These are phyloP conservation scores for Cylindrotheca fusiformis DNA, from an alignment of 108 stramenopile species.

Conservation along the genomic window DNA sequence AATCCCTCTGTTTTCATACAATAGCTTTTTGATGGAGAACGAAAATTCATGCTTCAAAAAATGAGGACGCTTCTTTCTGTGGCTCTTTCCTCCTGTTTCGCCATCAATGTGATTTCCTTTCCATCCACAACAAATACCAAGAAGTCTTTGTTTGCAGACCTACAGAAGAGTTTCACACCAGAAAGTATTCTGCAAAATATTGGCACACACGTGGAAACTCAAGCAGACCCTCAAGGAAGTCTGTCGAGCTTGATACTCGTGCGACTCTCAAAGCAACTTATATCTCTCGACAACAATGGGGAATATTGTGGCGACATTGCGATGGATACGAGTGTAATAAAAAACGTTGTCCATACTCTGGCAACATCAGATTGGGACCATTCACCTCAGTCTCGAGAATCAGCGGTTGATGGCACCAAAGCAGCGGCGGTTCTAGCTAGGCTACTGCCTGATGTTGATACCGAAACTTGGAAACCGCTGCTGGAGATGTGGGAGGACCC, in stretches of 20 bases:
- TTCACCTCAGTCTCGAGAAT: conserved; percentile 18
- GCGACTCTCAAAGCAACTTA: conserved; percentile 40
- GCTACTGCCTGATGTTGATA: conserved; percentile 8
- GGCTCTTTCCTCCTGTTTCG: neutral
- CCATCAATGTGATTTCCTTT: neutral
- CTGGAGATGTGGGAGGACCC: conserved; percentile 5
- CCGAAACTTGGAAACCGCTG: conserved; percentile 23
- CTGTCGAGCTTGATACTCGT: conserved; percentile 38
- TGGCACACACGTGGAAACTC: conserved; percentile 4
- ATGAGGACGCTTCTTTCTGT: neutral
- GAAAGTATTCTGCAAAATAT: conserved; percentile 28
- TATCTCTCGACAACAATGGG: conserved; percentile 29
- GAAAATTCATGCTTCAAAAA: no score
- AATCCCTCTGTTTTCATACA: neutral
- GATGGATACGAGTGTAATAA: neutral
- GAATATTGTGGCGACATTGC: neutral
- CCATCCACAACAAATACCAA: neutral
- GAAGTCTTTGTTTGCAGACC: conserved; percentile 7
- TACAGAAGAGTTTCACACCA: conserved; percentile 33
- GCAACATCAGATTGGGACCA: conserved; percentile 3
- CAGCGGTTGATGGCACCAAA: conserved; percentile 41
- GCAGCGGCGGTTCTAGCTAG: conserved; percentile 25
- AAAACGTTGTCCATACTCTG: neutral
- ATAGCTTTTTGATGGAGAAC: neutral
- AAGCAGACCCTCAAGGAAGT: conserved; percentile 21